Evolutionary conservation across 2,329 filamentous ascomycete genomes (phyloP).

Genomic region (Leptodontidium sp.): DNA sequence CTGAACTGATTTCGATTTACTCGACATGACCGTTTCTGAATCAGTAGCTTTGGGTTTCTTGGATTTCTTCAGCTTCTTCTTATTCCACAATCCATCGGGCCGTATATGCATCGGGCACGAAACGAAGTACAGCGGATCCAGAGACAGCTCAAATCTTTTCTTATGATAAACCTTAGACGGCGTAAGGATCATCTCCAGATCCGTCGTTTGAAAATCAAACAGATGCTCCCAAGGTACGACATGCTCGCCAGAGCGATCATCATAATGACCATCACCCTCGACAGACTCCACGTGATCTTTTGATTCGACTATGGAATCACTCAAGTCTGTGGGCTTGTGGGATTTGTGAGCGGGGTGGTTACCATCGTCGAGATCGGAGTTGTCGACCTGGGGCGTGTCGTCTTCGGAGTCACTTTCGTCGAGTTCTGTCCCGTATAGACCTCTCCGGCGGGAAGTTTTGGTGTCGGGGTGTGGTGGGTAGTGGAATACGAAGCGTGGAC

Average conservation of each 20-base stretch:
- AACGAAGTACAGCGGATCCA: conserved; percentile 82
- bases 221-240: conserved; percentile 76
- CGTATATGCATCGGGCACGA: conserved; percentile 86
- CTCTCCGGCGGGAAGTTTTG: conserved; percentile 44
- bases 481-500: conserved; percentile 85
- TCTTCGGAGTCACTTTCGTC: conserved; percentile 33
- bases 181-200: conserved; percentile 81
- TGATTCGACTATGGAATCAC: conserved; percentile 27
- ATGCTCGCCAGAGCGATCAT: conserved; percentile 63
- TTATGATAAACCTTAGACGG: conserved; percentile 82
- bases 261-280: conserved; percentile 53
- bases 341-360: conserved; percentile 49
- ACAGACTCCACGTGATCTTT: conserved; percentile 38
- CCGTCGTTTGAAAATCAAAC: conserved; percentile 76
- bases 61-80: conserved; percentile 55
- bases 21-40: conserved; percentile 22
- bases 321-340: conserved; percentile 37
- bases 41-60: conserved; percentile 47
- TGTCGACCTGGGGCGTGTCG: conserved; percentile 47
- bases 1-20: conserved; percentile 29
- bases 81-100: conserved; percentile 80
- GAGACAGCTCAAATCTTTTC: conserved; percentile 79
- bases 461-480: conserved; percentile 71
- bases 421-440: conserved; percentile 46
- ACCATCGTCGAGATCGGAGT: conserved; percentile 59